These are phyloP conservation scores for Theileria annulata DNA, from an alignment of 169 alveolate species.

Conservation along the genomic window DNA sequence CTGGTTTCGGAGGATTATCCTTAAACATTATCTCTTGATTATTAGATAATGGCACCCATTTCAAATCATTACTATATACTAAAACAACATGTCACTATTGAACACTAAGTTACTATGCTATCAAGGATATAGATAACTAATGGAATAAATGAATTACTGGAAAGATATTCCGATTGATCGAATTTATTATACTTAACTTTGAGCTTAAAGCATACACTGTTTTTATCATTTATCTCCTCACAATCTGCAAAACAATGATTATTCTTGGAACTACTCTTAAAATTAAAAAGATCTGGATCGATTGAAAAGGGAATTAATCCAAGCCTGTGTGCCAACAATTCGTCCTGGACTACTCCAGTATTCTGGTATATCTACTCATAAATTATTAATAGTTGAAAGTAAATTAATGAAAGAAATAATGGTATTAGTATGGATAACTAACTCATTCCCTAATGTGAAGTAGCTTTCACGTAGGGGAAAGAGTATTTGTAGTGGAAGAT, in stretches of 20 bases:
- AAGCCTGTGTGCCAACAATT: conserved; percentile 95
- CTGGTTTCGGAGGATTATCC: conserved; percentile 88
- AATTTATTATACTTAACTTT: conserved; percentile 49
- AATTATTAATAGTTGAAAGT: too few species aligned
- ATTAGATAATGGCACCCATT: conserved; percentile 91
- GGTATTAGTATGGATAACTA: neutral
- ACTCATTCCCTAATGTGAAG: conserved; percentile 1
- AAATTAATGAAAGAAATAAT: too few species aligned
- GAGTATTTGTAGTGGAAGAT: neutral
- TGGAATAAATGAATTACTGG: neutral
- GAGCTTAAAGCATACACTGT: conserved; percentile 76
- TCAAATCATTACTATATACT: conserved; percentile 88
- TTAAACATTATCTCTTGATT: conserved; percentile 82
- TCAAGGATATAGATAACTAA: neutral
- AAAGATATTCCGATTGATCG: neutral
- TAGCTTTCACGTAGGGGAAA: neutral
- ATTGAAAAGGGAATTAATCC: conserved; percentile 96
- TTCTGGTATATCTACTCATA: conserved; percentile 72
- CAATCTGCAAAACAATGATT: neutral
- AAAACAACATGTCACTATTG: conserved; percentile 42
- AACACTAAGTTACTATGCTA: neutral
- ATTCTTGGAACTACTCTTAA: conserved; percentile 50
- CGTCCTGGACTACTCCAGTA: conserved; percentile 96
- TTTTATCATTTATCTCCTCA: conserved; percentile 68
- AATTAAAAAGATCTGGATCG: conserved; percentile 90